A percentile compares a stretch with the other conserved stretches of the same genome.
phyloP scores from a whole-genome alignment of 73 alveolate species.

The Paramecium pentaurelia region DNA sequence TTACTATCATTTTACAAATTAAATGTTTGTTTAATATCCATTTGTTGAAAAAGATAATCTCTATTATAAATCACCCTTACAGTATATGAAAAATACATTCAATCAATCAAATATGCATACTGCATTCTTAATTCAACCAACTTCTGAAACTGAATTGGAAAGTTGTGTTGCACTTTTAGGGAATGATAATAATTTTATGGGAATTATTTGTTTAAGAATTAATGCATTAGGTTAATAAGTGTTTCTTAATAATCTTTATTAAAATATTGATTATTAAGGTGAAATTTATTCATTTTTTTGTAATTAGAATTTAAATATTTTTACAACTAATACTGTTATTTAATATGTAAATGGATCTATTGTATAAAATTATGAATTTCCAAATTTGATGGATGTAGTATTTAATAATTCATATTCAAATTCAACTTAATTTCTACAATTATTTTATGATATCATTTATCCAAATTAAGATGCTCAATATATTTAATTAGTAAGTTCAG shows the following conservation, averaged over 20 bases:
- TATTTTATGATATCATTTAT: neutral
- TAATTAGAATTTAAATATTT: neutral
- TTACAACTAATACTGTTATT: neutral
- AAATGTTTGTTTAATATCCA: neutral
- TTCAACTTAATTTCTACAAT: neutral
- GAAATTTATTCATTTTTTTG: neutral
- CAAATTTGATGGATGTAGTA: neutral
- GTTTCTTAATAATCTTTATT: neutral
- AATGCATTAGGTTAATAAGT: neutral
- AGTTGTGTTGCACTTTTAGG: neutral
- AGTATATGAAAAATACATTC: neutral
- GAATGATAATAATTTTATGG: neutral
- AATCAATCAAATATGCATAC: neutral
- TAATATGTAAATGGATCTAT: neutral
- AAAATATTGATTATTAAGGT: neutral
- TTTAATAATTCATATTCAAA: neutral
- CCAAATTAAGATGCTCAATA: neutral
- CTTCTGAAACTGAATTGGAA: neutral
- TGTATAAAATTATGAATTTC: neutral
- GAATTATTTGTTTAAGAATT: slow-evolving; percentile 2
- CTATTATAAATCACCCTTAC: neutral
- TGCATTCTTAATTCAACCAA: neutral
- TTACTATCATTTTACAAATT: neutral
- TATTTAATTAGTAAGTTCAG: neutral
- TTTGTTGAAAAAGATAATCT: neutral